Base-by-base conservation (phyloP, 495 filamentous ascomycete genomes). In the Poronia punctata region DNA sequence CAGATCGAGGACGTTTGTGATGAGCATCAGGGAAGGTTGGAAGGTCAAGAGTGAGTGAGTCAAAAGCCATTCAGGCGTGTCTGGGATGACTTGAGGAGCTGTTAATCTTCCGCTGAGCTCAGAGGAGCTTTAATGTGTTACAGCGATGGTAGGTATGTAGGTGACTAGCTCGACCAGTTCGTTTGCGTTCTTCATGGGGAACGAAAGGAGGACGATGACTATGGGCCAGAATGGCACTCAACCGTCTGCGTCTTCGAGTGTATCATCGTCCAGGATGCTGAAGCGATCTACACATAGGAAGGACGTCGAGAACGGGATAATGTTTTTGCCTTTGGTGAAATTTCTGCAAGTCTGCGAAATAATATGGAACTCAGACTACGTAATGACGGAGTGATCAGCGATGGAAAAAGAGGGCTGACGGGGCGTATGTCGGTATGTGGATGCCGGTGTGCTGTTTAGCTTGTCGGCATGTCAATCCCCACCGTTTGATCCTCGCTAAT, bases 171-270 rank as follows among this genome's bases (percentile, higher is more conserved):
- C 53, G 49, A 62, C 48, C 16, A 74, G 61, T 60, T 67, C 65
- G 41, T 49, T 45, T 23, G 38, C 14, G 19, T 12, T 32, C 15
- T 17, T 15, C 15, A 72, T 65, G 2, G 71, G 61, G 14, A 61
- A 59, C 6, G 37, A 16, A 2, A 68, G 64, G 38, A 80, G 59
- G 22, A 66, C 64, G 50, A 72, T 66, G 50, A 77, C 62, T 65
- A 78, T 71, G 24, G 48, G 33, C 51, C 48, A 57, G 28, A 52
- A 49, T 2, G 47, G 31, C 16, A 49, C 42, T 17, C 35, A 26
- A 21, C 47, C 50, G 24, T 45, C 34, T 24, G 14, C 9, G 22
- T 46, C 47, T 33, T 53, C 41, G 30, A 26, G 28, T 14, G 33
- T 20, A 12, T 17, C 25, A 19, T 48, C 21, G 10, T 45, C 40